phyloP scores from a whole-genome alignment of 1,284 basidiomycete species.

The Tremellales sp. region DNA sequence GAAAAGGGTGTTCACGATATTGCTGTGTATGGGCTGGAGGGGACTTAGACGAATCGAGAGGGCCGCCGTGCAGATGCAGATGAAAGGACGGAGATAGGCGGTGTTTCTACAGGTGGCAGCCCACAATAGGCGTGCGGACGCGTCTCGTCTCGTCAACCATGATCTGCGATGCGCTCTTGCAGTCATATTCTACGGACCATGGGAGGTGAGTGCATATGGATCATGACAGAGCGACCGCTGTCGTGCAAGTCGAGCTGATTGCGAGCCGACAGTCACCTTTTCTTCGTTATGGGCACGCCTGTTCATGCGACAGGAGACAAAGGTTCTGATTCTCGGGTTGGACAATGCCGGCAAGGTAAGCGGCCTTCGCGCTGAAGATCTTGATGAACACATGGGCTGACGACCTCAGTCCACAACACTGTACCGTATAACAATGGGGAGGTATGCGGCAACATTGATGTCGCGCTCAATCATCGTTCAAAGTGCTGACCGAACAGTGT shows the following conservation, averaged over 20 bases:
- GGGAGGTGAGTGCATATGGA: conserved; percentile 31
- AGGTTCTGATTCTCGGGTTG: conserved; percentile 50
- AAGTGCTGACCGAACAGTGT: conserved; percentile 30
- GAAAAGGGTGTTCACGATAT: no score
- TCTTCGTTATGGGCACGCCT: conserved; percentile 50
- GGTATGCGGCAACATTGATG: no score
- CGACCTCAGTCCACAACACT: conserved; percentile 47
- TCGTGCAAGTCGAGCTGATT: no score
- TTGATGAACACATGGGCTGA: conserved; percentile 1
- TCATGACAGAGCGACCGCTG: no score
- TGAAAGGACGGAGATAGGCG: background rate
- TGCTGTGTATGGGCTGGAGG: background rate
- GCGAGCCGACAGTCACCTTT: conserved; percentile 43
- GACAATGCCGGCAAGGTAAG: conserved; percentile 53
- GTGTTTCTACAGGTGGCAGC: conserved; percentile 1
- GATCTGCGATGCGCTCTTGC: no score
- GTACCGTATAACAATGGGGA: conserved; percentile 53
- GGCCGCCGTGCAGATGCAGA: no score
- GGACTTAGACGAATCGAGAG: background rate
- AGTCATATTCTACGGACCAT: conserved; percentile 8
- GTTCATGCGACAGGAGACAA: conserved; percentile 52
- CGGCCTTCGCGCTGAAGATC: background rate
- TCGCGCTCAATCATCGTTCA: background rate
- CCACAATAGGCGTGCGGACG: background rate
- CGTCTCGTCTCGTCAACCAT: no score